Conservation (phyloP, 2,329 filamentous ascomycete species). For the Stagonosporopsis chrysanthemi region DNA sequence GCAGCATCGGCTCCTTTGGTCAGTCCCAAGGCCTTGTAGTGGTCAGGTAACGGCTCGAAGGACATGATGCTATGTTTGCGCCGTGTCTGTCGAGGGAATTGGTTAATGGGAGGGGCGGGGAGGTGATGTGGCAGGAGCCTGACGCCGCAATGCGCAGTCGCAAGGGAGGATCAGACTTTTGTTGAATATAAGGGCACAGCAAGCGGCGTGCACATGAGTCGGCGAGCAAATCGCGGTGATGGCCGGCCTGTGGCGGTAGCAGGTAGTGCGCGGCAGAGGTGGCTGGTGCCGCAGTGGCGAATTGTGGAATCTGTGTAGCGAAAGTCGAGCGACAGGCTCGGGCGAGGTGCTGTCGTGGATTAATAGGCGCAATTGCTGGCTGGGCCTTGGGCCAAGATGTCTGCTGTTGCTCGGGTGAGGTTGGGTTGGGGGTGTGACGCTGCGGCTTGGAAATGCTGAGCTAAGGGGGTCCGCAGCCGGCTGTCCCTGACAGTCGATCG, state of each 20-base stretch:
- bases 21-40: conserved; percentile 79
- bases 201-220: conserved; percentile 22
- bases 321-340: conserved; percentile 7
- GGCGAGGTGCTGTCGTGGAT: not conserved
- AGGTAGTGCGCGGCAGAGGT: conserved; percentile 27
- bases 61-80: conserved; percentile 44
- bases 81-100: not conserved
- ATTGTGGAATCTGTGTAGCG: conserved; percentile 2
- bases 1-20: conserved; percentile 72
- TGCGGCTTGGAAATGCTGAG: conserved; percentile 18
- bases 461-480: conserved; percentile 13
- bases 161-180: conserved; percentile 13
- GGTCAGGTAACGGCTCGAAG: conserved; percentile 68
- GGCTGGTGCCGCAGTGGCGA: conserved; percentile 23
- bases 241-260: conserved; percentile 27
- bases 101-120: not conserved
- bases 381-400: not conserved
- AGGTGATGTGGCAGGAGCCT: conserved; percentile 1
- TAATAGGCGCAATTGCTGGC: conserved; percentile 12
- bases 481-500: conserved; percentile 17
- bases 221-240: conserved; percentile 16
- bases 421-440: conserved; percentile 15
- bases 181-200: conserved; percentile 23
- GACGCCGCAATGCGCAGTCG: conserved; percentile 13
- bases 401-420: conserved; percentile 17